Evolutionary conservation across 1,139 yeast species (phyloP).

Genomic region (Lodderomyces theae): DNA sequence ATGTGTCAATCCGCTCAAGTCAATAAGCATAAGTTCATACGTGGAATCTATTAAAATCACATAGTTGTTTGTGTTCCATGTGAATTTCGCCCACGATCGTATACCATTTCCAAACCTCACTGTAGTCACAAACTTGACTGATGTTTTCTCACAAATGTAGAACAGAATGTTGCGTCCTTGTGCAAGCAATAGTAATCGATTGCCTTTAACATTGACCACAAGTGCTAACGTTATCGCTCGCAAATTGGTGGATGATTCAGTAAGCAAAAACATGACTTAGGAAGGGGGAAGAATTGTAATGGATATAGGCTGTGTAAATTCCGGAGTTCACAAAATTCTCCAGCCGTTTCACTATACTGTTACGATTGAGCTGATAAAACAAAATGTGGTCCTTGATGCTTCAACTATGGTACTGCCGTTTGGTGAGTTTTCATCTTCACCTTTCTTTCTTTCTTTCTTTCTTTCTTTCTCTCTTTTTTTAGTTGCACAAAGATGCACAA

Average conservation of each 20-base stretch:
- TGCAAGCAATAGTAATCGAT: not conserved
- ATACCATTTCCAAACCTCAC: not conserved
- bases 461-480: too few relatives aligned
- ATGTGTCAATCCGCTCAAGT: conserved; percentile 1
- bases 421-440: too few relatives aligned
- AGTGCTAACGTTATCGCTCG: conserved; percentile 8
- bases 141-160: not conserved
- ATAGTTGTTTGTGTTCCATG: not conserved
- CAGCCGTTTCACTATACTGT: too few relatives aligned
- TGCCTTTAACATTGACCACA: conserved; percentile 2
- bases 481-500: too few relatives aligned
- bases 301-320: too few relatives aligned
- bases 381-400: too few relatives aligned
- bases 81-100: conserved; percentile 4
- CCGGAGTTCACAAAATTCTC: too few relatives aligned
- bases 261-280: conserved; percentile 17
- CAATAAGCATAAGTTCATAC: not conserved
- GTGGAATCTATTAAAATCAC: not conserved
- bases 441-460: too few relatives aligned
- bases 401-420: too few relatives aligned
- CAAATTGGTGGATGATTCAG: conserved; percentile 15
- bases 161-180: not conserved
- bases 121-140: not conserved
- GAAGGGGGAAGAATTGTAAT: not conserved
- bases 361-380: too few relatives aligned